Percentiles rank a stretch among this genome's conserved stretches.
phyloP scores from a whole-genome alignment of 805 yeast genomes.

The Priceomyces fermenticarens region DNA sequence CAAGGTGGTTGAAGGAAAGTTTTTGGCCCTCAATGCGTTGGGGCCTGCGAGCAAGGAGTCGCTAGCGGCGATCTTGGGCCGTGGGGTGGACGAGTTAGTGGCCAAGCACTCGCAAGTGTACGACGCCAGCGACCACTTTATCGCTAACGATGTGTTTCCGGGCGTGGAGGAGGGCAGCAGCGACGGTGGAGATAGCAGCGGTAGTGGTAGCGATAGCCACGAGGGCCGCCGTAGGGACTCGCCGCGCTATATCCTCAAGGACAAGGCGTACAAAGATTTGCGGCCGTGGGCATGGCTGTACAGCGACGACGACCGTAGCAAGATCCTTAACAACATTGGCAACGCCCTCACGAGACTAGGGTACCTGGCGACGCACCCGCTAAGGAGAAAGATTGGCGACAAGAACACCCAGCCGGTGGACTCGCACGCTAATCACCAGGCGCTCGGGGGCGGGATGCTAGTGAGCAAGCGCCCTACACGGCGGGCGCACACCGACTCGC shows the following conservation, averaged over 20 bases:
- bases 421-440: constrained; percentile 2
- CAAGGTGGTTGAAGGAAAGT: constrained; percentile 16
- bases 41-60: constrained; percentile 41
- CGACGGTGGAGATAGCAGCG: constrained; percentile 3
- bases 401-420: constrained; percentile 4
- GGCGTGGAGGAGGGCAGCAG: constrained; percentile 4
- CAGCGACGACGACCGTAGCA: constrained; percentile 26
- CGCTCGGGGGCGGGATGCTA: constrained; percentile 22
- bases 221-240: no score
- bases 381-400: constrained; percentile 29
- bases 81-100: constrained; percentile 17
- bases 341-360: constrained; percentile 41
- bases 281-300: constrained; percentile 36
- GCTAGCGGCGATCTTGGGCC: constrained; percentile 18
- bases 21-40: constrained; percentile 45
- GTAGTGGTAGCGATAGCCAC: no score
- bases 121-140: constrained; percentile 29
- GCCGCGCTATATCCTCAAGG: constrained; percentile 31
- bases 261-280: constrained; percentile 39
- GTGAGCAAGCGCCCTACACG: constrained; percentile 11
- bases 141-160: constrained; percentile 29
- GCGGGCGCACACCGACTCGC: constrained; percentile 15
- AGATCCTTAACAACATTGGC: constrained; percentile 31
- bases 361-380: constrained; percentile 41
- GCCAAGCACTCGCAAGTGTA: constrained; percentile 28